Conservation (phyloP, 108 stramenopile species). For the Nitzschia sp. region DNA sequence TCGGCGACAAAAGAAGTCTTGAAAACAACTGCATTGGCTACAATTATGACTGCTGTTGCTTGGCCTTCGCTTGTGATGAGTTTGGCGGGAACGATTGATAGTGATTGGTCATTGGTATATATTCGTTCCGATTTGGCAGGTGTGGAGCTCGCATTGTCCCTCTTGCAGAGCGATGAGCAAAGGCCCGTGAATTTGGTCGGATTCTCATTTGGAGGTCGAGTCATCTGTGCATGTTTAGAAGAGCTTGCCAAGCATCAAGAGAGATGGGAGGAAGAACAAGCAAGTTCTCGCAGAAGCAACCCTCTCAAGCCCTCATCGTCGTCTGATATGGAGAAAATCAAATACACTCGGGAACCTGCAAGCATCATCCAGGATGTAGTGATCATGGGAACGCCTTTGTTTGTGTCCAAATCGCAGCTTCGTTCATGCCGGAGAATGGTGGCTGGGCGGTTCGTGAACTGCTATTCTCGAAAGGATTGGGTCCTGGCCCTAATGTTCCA, state of each 20-base stretch:
- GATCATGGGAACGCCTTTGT: conserved; percentile 62
- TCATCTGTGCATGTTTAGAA: conserved; percentile 79
- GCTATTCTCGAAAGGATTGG: conserved; percentile 77
- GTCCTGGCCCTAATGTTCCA: conserved; percentile 67
- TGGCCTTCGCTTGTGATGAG: conserved; percentile 55
- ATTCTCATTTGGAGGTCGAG: conserved; percentile 87
- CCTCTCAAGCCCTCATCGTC: conserved; percentile 4
- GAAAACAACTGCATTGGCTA: conserved; percentile 49
- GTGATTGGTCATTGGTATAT: conserved; percentile 71
- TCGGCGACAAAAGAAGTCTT: conserved; percentile 53
- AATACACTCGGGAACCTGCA: conserved; percentile 59
- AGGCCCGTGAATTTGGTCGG: conserved; percentile 90
- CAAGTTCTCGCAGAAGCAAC: conserved; percentile 1
- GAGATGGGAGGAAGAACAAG: conserved; percentile 54
- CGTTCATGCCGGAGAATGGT: conserved; percentile 55
- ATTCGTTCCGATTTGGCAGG: conserved; percentile 86
- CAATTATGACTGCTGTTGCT: conserved; percentile 56
- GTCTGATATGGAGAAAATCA: conserved; percentile 16
- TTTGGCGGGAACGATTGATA: conserved; percentile 67
- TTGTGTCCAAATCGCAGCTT: conserved; percentile 21
- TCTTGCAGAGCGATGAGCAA: conserved; percentile 63
- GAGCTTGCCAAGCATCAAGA: conserved; percentile 69
- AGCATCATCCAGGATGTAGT: conserved; percentile 84
- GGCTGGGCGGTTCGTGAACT: conserved; percentile 85
- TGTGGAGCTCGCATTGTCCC: conserved; percentile 68